These are phyloP conservation scores for Vitis riparia DNA, from an alignment of 164 flowering plant genomes.

Conservation along the genomic window DNA sequence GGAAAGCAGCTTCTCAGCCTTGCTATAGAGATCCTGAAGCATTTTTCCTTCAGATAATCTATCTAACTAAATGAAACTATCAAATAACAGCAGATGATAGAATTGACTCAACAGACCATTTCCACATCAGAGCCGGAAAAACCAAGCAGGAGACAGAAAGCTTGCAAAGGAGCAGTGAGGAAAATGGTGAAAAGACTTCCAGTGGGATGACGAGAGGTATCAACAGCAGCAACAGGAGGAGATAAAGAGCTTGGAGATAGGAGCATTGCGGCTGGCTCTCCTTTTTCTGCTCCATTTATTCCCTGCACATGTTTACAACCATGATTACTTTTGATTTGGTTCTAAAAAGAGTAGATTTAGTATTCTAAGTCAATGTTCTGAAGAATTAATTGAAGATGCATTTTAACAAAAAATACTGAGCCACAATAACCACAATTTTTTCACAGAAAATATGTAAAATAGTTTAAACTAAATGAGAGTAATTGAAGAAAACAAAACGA, in stretches of 20 bases:
- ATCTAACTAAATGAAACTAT: not conserved
- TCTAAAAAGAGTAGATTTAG: not conserved
- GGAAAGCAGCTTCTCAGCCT: slow-evolving; percentile 69
- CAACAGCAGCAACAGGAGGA: slow-evolving; percentile 35
- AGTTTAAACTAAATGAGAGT: too few relatives aligned
- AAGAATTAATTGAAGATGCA: not conserved
- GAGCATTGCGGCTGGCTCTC: slow-evolving; percentile 78
- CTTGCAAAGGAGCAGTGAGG: slow-evolving; percentile 88
- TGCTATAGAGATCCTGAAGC: slow-evolving; percentile 55
- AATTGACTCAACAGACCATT: slow-evolving; percentile 43
- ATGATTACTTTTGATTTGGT: not conserved
- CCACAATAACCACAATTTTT: not conserved
- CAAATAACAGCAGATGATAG: not conserved
- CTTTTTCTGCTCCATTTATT: slow-evolving; percentile 74
- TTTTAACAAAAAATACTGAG: not conserved
- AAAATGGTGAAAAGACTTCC: slow-evolving; percentile 88
- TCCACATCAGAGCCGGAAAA: slow-evolving; percentile 60
- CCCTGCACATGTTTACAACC: slow-evolving; percentile 36
- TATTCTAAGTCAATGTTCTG: not conserved
- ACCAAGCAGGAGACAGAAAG: slow-evolving; percentile 79
- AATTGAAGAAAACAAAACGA: too few relatives aligned
- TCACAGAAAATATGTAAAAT: too few relatives aligned
- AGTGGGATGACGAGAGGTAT: slow-evolving; percentile 47
- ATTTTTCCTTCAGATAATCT: not conserved
- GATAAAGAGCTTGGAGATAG: slow-evolving; percentile 66